Base-by-base conservation (phyloP, 2,329 filamentous ascomycete species). In the Apiospora aurea region DNA sequence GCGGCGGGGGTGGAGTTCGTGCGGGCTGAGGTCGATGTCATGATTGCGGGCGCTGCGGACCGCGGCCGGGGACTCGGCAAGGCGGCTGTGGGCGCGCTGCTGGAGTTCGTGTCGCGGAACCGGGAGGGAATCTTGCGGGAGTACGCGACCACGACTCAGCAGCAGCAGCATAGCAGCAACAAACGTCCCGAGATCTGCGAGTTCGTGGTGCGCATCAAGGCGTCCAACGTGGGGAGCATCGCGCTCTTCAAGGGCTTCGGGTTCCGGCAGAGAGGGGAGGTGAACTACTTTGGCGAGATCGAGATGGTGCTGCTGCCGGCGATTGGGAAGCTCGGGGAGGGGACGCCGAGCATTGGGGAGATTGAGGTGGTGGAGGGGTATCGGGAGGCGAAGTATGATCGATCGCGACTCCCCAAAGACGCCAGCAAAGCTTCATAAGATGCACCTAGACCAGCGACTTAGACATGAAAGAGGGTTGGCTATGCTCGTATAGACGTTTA, bases 51-150 rank as follows among this genome's bases (percentile, higher is more conserved):
- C 6, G 64, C 72, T 14, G 47, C 26, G n/a, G 57, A 77, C 72
- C 77, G 79, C 7, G 73, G 76, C 2, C 71, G 47, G 29, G 79
- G 79, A 0, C 61, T 77, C 2, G 79, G 79, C 4, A 76, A 74
- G 70, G 76, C 76, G 0, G 89, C 93, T 0, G 85, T 97, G 0
- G 79, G 90, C 2, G 83, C 89, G 0, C 92, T 98, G 71, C 78
- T 98, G 69, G 81, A 85, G 66, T 98, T 95, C 78, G 85, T 97
- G 7, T 75, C 85, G 5, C 79, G 79, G 0, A 85, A 93, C 70
- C 79, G 89, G 34, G 76, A 77, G 0, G 81, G 76, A 0, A 89
- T 97, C 10, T 73, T 94, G 70, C 75, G 75, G 0, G 91, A 93
- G 80, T 92, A 90, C 73, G 73, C 61, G 11, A 11, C 44, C 5